Evolutionary conservation across 495 filamentous ascomycete species (phyloP).

Genomic region (Xylaria venustula): DNA sequence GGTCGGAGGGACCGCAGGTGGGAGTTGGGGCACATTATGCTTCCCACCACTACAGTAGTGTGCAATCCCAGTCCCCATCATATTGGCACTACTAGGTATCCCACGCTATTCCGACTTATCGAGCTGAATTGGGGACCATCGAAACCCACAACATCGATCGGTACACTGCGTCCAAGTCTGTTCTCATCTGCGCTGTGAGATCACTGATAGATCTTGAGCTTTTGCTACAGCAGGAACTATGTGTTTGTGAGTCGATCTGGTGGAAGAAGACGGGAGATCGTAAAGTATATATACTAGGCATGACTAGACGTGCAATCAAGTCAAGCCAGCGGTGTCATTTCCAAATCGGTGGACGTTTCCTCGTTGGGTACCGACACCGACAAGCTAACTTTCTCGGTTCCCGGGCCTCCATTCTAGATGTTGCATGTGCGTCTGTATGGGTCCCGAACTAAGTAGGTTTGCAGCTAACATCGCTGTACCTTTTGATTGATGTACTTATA

Average conservation of each 20-base stretch:
- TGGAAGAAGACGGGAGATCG: not conserved
- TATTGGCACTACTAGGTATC: not conserved
- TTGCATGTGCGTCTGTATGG: not conserved
- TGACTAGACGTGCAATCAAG: too few species aligned
- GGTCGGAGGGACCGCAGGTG: not conserved
- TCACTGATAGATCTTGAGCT: not conserved
- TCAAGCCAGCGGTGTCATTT: too few species aligned
- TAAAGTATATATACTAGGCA: too few species aligned
- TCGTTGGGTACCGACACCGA: not conserved
- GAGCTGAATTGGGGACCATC: not conserved
- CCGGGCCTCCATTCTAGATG: not conserved
- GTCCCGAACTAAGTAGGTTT: too few species aligned
- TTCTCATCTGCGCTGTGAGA: not conserved
- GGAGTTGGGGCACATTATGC: not conserved
- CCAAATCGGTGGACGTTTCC: not conserved
- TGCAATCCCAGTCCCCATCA: not conserved
- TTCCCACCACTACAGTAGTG: slow-evolving; percentile 1
- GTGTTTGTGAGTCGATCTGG: not conserved
- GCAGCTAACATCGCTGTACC: too few species aligned
- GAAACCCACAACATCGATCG: not conserved
- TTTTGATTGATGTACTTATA: too few species aligned
- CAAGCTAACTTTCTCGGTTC: not conserved
- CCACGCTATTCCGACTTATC: not conserved
- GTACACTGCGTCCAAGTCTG: not conserved
- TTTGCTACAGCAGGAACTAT: not conserved